Evolutionary conservation across 2,329 filamentous ascomycete species (phyloP), one percentile per base, ranked within the genome.

Genomic region (Colletotrichum incanum): DNA sequence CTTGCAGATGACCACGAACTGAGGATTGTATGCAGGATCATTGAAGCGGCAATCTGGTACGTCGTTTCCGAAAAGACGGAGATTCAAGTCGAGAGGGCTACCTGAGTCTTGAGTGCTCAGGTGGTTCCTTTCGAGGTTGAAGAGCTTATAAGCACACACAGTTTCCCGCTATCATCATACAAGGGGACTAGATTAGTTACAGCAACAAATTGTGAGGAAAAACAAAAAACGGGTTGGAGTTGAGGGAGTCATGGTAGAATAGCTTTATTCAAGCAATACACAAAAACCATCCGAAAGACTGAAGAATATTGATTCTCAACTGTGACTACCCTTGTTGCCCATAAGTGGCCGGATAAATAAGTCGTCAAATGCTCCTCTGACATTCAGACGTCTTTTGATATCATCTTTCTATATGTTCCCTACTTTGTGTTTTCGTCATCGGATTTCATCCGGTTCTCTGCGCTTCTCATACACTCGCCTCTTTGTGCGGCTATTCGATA

Each of bases 11-110:
- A 90, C 70, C 86, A 87, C 34, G 94, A 97, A 79, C 81, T 96
- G 34, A 86, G 89, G 64, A 86, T 90, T 62, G 88, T 95, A 5
- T 88, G 90, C 79, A 84, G 86, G 75, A 93, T 97, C 75, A 90
- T 96, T 67, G 89, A 91, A 75, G 93, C 94, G 3, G 93, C 92
- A 5, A 89, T 92, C 28, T 96, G 92, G 90, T 95, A 88, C 76
- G 87, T 86, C 5, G 82, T 83, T 50, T 85, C 82, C 16, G 84
- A 89, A 74, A 81, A 84, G 69, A 80, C 85, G 50, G 81, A 84
- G 63, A 76, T 85, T 67, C 77, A 76, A 28, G 72, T 74, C 37
- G 70, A 72, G 54, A 69, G 61, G 70, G 43, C 71, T 16, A 50
- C 59, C 47, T 61, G 63, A 73, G 47, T 49, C 41, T 54, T 9